A percentile compares a stretch with the other conserved stretches of the same genome.
These are phyloP conservation scores for Globisporangium radiosum DNA, from an alignment of 352 stramenopile species.

Conservation along the genomic window DNA sequence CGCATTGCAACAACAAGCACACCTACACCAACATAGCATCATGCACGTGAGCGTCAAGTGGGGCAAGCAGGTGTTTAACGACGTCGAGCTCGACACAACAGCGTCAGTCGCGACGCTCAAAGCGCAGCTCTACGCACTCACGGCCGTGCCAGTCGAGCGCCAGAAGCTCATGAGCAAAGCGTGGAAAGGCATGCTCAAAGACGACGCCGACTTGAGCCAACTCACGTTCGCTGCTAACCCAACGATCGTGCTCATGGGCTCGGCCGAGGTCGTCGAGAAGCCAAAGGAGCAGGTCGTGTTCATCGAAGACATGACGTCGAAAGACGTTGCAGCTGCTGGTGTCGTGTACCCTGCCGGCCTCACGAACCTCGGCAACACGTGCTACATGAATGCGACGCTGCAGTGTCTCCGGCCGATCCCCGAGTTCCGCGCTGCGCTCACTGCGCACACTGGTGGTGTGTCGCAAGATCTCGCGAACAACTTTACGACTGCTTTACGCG, in stretches of 20 bases:
- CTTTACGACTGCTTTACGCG: slow-evolving; percentile 67
- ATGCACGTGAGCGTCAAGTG: slow-evolving; percentile 80
- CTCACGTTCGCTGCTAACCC: slow-evolving; percentile 57
- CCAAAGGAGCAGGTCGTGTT: slow-evolving; percentile 78
- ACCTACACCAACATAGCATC: slow-evolving; percentile 5
- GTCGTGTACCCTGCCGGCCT: slow-evolving; percentile 88
- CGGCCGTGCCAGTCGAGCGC: slow-evolving; percentile 72
- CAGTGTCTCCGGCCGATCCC: slow-evolving; percentile 89
- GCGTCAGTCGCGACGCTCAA: slow-evolving; percentile 64
- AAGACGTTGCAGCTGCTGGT: slow-evolving; percentile 78
- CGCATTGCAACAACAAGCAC: not conserved
- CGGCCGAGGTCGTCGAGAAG: slow-evolving; percentile 86
- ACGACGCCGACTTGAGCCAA: slow-evolving; percentile 57
- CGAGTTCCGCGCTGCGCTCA: slow-evolving; percentile 84
- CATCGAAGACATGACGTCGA: slow-evolving; percentile 81
- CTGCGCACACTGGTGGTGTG: slow-evolving; percentile 39
- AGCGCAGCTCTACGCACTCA: slow-evolving; percentile 81
- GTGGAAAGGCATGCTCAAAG: slow-evolving; percentile 88
- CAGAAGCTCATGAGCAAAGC: slow-evolving; percentile 89
- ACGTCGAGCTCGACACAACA: slow-evolving; percentile 61
- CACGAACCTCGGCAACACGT: slow-evolving; percentile 91
- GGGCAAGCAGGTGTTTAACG: slow-evolving; percentile 78
- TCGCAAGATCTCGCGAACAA: slow-evolving; percentile 62
- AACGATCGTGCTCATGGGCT: slow-evolving; percentile 92
- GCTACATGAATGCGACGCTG: slow-evolving; percentile 94